These are phyloP conservation scores for Tardiomyces blankii DNA, from an alignment of 1,139 yeast genomes.

Conservation along the genomic window DNA sequence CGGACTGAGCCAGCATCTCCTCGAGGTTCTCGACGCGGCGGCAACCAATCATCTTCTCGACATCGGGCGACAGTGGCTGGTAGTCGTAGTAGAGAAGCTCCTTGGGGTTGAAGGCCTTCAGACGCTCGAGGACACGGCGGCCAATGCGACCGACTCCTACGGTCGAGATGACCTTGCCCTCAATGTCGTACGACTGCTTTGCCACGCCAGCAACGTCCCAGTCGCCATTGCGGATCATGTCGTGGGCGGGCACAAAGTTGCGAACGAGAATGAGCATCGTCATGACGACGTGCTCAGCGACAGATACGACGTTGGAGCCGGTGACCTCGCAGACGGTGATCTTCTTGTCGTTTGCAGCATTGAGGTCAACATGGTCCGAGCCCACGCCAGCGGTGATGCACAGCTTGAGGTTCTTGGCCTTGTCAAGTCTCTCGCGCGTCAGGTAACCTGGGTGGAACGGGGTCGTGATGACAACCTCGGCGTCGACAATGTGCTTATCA, in stretches of 20 bases:
- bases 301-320: constrained; percentile 71
- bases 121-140: constrained; percentile 60
- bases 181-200: constrained; percentile 62
- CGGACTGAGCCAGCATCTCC: constrained; percentile 58
- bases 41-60: constrained; percentile 45
- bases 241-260: constrained; percentile 72
- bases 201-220: constrained; percentile 81
- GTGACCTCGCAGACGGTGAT: constrained; percentile 72
- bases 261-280: constrained; percentile 61
- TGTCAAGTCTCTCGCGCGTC: constrained; percentile 50
- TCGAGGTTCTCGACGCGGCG: constrained; percentile 54
- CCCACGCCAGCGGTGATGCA: constrained; percentile 81
- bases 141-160: constrained; percentile 84
- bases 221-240: constrained; percentile 43
- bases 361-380: constrained; percentile 68
- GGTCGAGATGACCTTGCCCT: constrained; percentile 65
- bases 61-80: constrained; percentile 51
- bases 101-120: constrained; percentile 64
- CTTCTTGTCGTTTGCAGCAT: constrained; percentile 53
- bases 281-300: constrained; percentile 75
- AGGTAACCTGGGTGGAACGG: constrained; percentile 81
- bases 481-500: constrained; percentile 56
- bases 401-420: constrained; percentile 64
- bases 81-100: constrained; percentile 67
- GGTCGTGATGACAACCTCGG: constrained; percentile 69